A percentile compares a stretch with the other conserved stretches of the same genome.
Evolutionary conservation across 192 early-diverging fungal genomes (phyloP).

Genomic region (Coemansia sp.): DNA sequence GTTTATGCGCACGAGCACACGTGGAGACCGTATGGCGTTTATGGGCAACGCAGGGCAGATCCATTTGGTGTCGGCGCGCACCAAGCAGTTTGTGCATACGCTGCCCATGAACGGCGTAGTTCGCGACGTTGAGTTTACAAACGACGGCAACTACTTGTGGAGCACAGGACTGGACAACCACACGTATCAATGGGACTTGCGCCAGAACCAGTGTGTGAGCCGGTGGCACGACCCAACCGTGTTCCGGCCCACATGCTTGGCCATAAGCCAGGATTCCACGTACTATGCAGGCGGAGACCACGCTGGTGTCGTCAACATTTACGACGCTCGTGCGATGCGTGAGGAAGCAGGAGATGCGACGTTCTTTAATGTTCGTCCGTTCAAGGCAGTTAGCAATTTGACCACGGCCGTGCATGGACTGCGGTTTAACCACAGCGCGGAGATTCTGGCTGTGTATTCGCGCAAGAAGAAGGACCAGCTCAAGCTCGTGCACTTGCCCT

Average conservation of each 20-base stretch:
- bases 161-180: slow-evolving; percentile 79
- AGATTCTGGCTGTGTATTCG: slow-evolving; percentile 78
- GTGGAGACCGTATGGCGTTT: slow-evolving; percentile 76
- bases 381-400: slow-evolving; percentile 80
- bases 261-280: slow-evolving; percentile 68
- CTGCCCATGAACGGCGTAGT: slow-evolving; percentile 89
- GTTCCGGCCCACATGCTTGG: slow-evolving; percentile 71
- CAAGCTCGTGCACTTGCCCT: slow-evolving; percentile 79
- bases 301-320: slow-evolving; percentile 90
- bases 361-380: slow-evolving; percentile 58
- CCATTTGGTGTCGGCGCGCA: slow-evolving; percentile 68
- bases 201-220: slow-evolving; percentile 68
- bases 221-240: slow-evolving; percentile 80
- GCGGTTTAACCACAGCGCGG: slow-evolving; percentile 83
- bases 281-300: slow-evolving; percentile 83
- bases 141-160: slow-evolving; percentile 75
- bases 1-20: slow-evolving; percentile 66
- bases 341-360: slow-evolving; percentile 18
- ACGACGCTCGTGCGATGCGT: slow-evolving; percentile 52
- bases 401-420: slow-evolving; percentile 76
- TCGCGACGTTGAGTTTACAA: slow-evolving; percentile 70
- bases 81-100: slow-evolving; percentile 86
- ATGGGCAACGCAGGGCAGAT: slow-evolving; percentile 79
- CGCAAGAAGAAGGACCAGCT: slow-evolving; percentile 74
- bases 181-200: slow-evolving; percentile 88